Evolutionary conservation across 75 land plant genomes (phyloP).

Genomic region (Larix kaempferi): DNA sequence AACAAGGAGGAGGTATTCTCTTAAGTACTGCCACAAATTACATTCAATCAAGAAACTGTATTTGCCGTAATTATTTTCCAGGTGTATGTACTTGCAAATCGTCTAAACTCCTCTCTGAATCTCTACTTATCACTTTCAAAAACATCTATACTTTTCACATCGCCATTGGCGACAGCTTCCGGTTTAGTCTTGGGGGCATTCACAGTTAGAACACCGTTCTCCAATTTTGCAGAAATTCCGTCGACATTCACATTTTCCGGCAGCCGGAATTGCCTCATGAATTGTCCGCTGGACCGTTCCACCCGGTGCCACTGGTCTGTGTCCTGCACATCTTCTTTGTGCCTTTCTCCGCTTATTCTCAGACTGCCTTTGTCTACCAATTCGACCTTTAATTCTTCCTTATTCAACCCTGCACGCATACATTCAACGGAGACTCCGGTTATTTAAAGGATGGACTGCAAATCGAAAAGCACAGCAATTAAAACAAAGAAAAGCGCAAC

Average conservation of each 20-base stretch:
- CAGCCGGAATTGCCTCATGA: conserved; percentile 28
- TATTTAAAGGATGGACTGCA: too few relatives aligned
- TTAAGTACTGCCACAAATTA: too few relatives aligned
- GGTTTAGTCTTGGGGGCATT: conserved; percentile 20
- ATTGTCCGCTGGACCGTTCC: conserved; percentile 10
- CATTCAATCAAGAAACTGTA: too few relatives aligned
- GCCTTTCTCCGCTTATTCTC: conserved; percentile 36
- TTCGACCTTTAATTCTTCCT: conserved; percentile 25
- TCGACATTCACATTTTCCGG: conserved; percentile 39
- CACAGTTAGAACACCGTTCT: conserved; percentile 39
- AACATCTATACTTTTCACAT: too few relatives aligned
- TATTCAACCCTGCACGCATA: conserved; percentile 11
- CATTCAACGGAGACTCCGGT: too few relatives aligned
- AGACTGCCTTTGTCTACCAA: conserved; percentile 27
- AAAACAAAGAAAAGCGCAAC: background rate
- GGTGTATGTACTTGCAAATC: too few relatives aligned
- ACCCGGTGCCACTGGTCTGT: conserved; percentile 15
- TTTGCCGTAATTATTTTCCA: too few relatives aligned
- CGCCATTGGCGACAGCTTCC: too few relatives aligned
- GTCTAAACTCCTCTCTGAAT: too few relatives aligned
- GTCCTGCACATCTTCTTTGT: conserved; percentile 20
- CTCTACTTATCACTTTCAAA: too few relatives aligned
- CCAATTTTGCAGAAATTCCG: conserved; percentile 19
- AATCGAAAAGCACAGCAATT: too few relatives aligned
- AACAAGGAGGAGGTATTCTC: too few relatives aligned